Base-by-base conservation (phyloP, 2,329 filamentous ascomycete genomes). In the Alternaria alternata region DNA sequence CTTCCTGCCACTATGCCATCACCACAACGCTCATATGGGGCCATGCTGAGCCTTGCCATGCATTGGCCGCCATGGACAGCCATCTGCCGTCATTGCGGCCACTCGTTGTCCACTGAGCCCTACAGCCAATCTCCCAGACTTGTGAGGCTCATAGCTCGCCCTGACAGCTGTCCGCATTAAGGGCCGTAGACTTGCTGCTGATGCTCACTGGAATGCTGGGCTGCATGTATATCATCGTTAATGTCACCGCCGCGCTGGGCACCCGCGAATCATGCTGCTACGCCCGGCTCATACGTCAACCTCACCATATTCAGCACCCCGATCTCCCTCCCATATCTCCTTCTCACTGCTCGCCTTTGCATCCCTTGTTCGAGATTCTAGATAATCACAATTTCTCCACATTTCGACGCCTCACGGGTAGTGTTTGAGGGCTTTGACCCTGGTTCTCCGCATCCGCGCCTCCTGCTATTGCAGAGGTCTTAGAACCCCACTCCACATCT, bases 341-440 rank as follows among this genome's bases (percentile, higher is more conserved):
- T 64, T 39, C 4, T 7, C 30, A 32, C 61, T 60, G 52, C 34
- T 54, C 54, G 54, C 48, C 57, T 16, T 57, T 52, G n/a, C 47
- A 16, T 49, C 55, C 26, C 42, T 64, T 66, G 63, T 75, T 74
- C 74, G 66, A 67, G 67, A 66, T 63, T 61, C 62, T 66, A 51
- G 57, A 58, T 60, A 44, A 61, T 60, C 58, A 30, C 63, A 46
- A 49, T 64, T 57, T 55, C 18, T 63, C 61, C 63, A 62, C 65
- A 49, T 36, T 36, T 56, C 46, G 58, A 64, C 72, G 66, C 71
- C 71, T 69, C 69, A 62, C 70, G 66, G 65, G 70, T 72, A 66
- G 65, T 75, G 76, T 77, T 65, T 78, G 70, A 72, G 69, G 65
- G 75, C 76, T 70, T 67, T 75, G 75, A 72, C 73, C 75, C 67